Conservation (phyloP, 1,284 basidiomycete species). For the Rugosomyces carneus region DNA sequence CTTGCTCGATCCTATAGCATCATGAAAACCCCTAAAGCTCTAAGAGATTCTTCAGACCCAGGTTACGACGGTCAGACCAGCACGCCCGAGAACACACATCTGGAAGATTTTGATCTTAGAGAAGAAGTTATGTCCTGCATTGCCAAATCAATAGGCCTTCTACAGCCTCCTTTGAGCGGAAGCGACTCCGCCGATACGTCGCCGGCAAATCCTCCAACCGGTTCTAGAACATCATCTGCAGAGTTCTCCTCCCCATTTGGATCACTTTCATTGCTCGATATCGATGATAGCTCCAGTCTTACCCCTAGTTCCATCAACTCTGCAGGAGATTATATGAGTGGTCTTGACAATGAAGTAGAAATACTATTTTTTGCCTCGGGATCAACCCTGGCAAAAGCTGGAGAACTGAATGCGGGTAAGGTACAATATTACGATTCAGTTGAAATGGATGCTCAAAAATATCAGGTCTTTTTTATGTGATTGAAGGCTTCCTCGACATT, state of each 20-base stretch:
- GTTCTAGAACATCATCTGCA: slow-evolving; percentile 37
- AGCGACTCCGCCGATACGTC: slow-evolving; percentile 61
- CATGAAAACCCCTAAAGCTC: slow-evolving; percentile 44
- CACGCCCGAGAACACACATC: slow-evolving; percentile 19
- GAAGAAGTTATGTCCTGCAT: slow-evolving; percentile 97
- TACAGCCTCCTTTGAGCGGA: slow-evolving; percentile 75
- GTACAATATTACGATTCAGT: slow-evolving; percentile 3
- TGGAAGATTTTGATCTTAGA: slow-evolving; percentile 73
- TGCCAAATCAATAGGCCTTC: slow-evolving; percentile 92
- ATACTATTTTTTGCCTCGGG: slow-evolving; percentile 91
- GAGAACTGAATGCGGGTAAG: slow-evolving; percentile 80
- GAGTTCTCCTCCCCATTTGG: slow-evolving; percentile 79
- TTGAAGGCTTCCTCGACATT: slow-evolving; percentile 96
- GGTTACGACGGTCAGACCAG: slow-evolving; percentile 11
- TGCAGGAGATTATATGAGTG: slow-evolving; percentile 56
- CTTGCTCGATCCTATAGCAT: slow-evolving; percentile 44
- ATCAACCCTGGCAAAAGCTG: slow-evolving; percentile 81
- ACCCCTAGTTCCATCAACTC: slow-evolving; percentile 53
- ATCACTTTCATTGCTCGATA: slow-evolving; percentile 77
- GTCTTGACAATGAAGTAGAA: slow-evolving; percentile 94
- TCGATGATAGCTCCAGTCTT: slow-evolving; percentile 62
- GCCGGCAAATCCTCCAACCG: slow-evolving; percentile 53
- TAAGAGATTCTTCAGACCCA: slow-evolving; percentile 26
- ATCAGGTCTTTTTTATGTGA: slow-evolving; percentile 91
- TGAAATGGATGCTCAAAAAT: slow-evolving; percentile 2